A percentile compares a stretch with the other conserved stretches of the same genome.
Evolutionary conservation across 2,329 filamentous ascomycete species (phyloP).

Genomic region (Mollisia scopiformis): DNA sequence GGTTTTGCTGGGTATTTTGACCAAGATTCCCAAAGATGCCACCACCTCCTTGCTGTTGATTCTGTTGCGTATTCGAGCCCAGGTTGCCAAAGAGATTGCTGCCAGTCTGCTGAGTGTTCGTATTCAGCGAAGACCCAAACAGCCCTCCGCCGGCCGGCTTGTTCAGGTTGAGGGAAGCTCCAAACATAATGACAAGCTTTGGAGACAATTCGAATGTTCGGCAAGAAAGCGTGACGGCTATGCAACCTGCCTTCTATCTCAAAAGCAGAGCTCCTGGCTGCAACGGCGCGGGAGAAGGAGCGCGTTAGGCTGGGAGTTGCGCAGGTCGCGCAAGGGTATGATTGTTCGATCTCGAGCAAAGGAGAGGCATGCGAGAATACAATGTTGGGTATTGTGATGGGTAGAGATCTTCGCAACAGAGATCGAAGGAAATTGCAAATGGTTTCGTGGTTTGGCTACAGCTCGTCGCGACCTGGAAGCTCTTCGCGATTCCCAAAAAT

Average conservation of each 20-base stretch:
- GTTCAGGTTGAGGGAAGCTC: conserved; percentile 25
- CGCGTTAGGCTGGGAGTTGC: background rate
- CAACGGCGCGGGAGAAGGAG: background rate
- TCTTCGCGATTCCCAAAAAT: conserved; percentile 3
- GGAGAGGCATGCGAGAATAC: background rate
- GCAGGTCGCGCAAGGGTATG: background rate
- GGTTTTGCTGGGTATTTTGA: conserved; percentile 9
- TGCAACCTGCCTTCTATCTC: background rate
- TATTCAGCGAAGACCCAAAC: conserved; percentile 24
- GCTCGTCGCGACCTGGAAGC: conserved; percentile 20
- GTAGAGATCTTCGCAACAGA: background rate
- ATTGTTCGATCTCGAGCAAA: background rate
- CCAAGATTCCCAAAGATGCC: conserved; percentile 15
- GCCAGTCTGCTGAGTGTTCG: conserved; percentile 24
- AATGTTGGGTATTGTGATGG: background rate
- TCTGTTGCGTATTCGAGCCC: conserved; percentile 11
- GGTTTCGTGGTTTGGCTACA: conserved; percentile 1
- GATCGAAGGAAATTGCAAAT: background rate
- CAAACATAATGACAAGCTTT: conserved; percentile 24
- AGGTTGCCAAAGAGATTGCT: conserved; percentile 14
- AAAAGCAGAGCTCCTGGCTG: background rate
- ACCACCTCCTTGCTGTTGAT: conserved; percentile 6
- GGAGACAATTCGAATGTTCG: background rate
- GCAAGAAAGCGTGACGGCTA: background rate
- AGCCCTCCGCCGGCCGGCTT: conserved; percentile 28